Base-by-base conservation (phyloP, 495 filamentous ascomycete species). In the Paragyromitra xinjiangensis region DNA sequence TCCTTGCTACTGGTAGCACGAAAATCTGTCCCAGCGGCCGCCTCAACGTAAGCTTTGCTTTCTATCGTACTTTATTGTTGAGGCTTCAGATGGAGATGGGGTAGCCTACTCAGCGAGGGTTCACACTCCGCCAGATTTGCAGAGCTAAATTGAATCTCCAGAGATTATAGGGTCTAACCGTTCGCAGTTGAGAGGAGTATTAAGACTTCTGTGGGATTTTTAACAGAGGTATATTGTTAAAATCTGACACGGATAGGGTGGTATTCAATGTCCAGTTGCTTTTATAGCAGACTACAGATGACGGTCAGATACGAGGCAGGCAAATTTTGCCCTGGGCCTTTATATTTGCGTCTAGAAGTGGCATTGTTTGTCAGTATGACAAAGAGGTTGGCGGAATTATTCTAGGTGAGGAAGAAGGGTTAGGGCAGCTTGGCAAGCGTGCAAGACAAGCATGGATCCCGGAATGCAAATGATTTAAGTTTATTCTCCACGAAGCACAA, bases 321-420 rank as follows among this genome's bases (percentile, higher is more conserved):
- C 9, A 44, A 6, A 26, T 37, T 44, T 63, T 63, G 1, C n/a
- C 59, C 11, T 22, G 19, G 61, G 24, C 37, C 34, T 42, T 42
- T 11, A 9, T 63, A 63, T 63, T 63, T 63, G 61, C 24, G 11
- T 42, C 4, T 16, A 5, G 39, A 63, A 42, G 22, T 37, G 11
- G 11, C 3, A 22, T 22, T 22, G 37, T 63, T 44, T 24, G 61
- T 24, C 16, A 44, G 14, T 63, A 26, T 37, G 14, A 63, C 7
- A 37, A 63, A 63, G 59, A 63, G 34, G 39, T 63, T 11, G 61
- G 61, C 6, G 61, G 39, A 42, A 22, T 63, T 8, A 63, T 42
- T 42, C 22, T 63, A 42, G 16, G 16, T 8, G 5, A 11, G 39
- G 61, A 37, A 19, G 61, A 59, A 59, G 4, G 37, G 24, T 7